Conservation (phyloP, 2,329 filamentous ascomycete species). For the Sporothrix phasma region DNA sequence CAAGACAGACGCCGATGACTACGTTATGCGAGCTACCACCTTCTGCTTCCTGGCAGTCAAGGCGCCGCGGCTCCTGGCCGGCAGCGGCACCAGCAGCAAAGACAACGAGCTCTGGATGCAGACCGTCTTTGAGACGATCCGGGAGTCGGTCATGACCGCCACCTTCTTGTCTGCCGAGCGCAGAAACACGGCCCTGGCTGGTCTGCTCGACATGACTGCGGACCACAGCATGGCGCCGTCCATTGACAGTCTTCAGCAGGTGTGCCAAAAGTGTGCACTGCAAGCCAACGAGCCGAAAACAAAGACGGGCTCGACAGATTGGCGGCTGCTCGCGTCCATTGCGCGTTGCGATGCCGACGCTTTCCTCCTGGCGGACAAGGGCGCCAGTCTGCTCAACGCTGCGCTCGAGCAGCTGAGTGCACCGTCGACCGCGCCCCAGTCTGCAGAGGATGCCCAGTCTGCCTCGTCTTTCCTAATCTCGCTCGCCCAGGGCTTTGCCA, state of each 20-base stretch:
- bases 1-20: not conserved
- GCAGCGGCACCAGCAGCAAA: slow-evolving; percentile 25
- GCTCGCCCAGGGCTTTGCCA: slow-evolving; percentile 36
- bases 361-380: slow-evolving; percentile 32
- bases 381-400: slow-evolving; percentile 30
- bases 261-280: slow-evolving; percentile 36
- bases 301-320: slow-evolving; percentile 29
- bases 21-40: slow-evolving; percentile 30
- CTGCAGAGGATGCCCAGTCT: slow-evolving; percentile 17
- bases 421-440: slow-evolving; percentile 19
- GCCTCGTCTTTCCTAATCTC: slow-evolving; percentile 29
- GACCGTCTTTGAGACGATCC: slow-evolving; percentile 27
- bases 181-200: slow-evolving; percentile 21
- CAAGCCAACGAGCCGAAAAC: not conserved
- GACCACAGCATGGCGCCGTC: slow-evolving; percentile 27
- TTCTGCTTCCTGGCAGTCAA: slow-evolving; percentile 35
- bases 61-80: slow-evolving; percentile 24
- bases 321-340: slow-evolving; percentile 33
- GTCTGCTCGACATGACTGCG: slow-evolving; percentile 27
- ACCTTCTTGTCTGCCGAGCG: not conserved
- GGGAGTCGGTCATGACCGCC: slow-evolving; percentile 22
- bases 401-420: slow-evolving; percentile 27
- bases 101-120: slow-evolving; percentile 34
- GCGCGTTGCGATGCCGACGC: slow-evolving; percentile 39
- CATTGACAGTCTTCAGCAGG: slow-evolving; percentile 30